Percentiles rank a stretch among this genome's conserved stretches.
Evolutionary conservation across 2,329 filamentous ascomycete genomes (phyloP).

Genomic region (Ilyonectria sp.): DNA sequence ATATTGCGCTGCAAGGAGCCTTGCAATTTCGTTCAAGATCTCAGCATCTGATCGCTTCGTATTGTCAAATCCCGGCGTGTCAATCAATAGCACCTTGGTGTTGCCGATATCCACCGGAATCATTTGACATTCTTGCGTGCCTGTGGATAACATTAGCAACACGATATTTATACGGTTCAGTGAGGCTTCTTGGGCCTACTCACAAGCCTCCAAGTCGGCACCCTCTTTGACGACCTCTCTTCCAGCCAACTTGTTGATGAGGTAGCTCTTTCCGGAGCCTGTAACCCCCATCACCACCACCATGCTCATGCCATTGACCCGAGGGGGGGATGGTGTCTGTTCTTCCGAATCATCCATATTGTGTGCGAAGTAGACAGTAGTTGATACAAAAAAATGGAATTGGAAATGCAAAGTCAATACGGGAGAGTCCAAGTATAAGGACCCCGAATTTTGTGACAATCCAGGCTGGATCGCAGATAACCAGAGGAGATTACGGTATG

Average conservation of each 20-base stretch:
- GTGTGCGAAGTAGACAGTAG: background rate
- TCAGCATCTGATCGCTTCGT: background rate
- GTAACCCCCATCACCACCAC: background rate
- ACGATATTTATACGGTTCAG: background rate
- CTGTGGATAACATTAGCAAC: background rate
- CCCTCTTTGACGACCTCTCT: background rate
- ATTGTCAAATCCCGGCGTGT: background rate
- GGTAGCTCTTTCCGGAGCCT: background rate
- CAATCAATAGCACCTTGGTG: background rate
- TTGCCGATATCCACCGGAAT: background rate
- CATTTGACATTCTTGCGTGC: slow-evolving; percentile 1
- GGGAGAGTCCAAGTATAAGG: no score
- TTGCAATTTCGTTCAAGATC: slow-evolving; percentile 2
- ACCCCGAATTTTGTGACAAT: no score
- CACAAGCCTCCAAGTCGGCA: background rate
- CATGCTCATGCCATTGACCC: background rate
- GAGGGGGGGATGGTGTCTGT: background rate
- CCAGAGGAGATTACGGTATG: no score
- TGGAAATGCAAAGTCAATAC: no score
- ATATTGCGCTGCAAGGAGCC: background rate
- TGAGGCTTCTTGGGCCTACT: background rate
- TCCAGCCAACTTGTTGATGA: slow-evolving; percentile 1
- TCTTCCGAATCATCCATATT: background rate
- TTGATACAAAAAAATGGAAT: background rate
- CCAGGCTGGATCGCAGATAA: no score